Conservation (phyloP, 176 grass and related monocot genomes). For the Sorghum bicolor region DNA sequence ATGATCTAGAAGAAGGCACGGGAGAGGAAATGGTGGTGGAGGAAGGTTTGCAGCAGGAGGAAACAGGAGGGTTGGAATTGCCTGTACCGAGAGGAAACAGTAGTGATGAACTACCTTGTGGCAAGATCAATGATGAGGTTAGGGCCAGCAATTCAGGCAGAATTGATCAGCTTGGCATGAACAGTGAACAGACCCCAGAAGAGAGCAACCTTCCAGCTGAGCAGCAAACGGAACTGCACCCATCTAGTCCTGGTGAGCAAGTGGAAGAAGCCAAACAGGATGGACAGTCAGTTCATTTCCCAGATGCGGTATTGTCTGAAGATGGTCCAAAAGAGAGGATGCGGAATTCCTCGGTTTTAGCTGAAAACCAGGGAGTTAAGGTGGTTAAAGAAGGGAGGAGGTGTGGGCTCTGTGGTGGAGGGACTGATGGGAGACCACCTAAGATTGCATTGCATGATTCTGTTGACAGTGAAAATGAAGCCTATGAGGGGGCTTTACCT, state of each 20-base stretch:
- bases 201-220: slow-evolving; percentile 20
- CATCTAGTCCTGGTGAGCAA: slow-evolving; percentile 28
- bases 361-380: slow-evolving; percentile 28
- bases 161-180: slow-evolving; percentile 16
- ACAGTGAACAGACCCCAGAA: slow-evolving; percentile 17
- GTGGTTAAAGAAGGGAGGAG: slow-evolving; percentile 77
- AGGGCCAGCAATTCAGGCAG: not conserved
- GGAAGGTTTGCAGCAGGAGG: slow-evolving; percentile 18
- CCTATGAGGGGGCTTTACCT: slow-evolving; percentile 79
- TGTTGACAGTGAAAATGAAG: slow-evolving; percentile 86
- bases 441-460: slow-evolving; percentile 71
- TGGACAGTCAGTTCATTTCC: slow-evolving; percentile 24
- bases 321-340: slow-evolving; percentile 43
- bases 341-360: slow-evolving; percentile 12
- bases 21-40: slow-evolving; percentile 10
- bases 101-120: slow-evolving; percentile 21
- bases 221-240: slow-evolving; percentile 34
- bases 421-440: slow-evolving; percentile 80
- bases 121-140: slow-evolving; percentile 12
- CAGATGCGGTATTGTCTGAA: slow-evolving; percentile 29
- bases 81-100: slow-evolving; percentile 16
- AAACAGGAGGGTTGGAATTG: slow-evolving; percentile 15
- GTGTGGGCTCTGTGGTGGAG: slow-evolving; percentile 89
- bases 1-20: slow-evolving; percentile 10
- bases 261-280: slow-evolving; percentile 21